Conservation (phyloP, 352 stramenopile species). For the Phytophthora nicotianae region DNA sequence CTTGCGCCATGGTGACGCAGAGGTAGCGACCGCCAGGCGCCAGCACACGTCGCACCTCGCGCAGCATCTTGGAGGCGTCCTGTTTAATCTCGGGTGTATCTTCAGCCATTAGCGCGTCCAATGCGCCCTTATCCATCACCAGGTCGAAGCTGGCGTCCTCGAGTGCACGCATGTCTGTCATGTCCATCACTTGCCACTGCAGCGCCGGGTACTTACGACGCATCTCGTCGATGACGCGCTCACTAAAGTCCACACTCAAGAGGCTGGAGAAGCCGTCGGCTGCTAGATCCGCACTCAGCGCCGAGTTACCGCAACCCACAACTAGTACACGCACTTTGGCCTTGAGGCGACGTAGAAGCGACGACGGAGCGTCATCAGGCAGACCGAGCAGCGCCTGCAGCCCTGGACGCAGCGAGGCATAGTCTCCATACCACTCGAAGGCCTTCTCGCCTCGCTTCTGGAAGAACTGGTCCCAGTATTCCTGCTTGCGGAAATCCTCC, state of each 20-base stretch:
- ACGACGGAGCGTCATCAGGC: slow-evolving; percentile 25
- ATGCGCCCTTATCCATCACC: slow-evolving; percentile 82
- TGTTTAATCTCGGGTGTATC: slow-evolving; percentile 43
- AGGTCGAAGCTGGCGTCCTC: slow-evolving; percentile 62
- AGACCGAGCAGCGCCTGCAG: slow-evolving; percentile 44
- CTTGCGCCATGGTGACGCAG: slow-evolving; percentile 83
- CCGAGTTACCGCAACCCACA: slow-evolving; percentile 82
- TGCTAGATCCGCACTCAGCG: slow-evolving; percentile 63
- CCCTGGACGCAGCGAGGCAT: slow-evolving; percentile 38
- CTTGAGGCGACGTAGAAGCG: slow-evolving; percentile 45
- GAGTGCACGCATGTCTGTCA: slow-evolving; percentile 63
- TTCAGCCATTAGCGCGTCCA: slow-evolving; percentile 75
- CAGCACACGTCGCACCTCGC: slow-evolving; percentile 69
- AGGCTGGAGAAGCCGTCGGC: slow-evolving; percentile 62
- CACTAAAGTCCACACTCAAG: slow-evolving; percentile 78
- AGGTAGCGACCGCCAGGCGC: slow-evolving; percentile 62
- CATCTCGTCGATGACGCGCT: slow-evolving; percentile 81
- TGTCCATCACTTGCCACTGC: slow-evolving; percentile 80
- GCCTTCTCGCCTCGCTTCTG: slow-evolving; percentile 66
- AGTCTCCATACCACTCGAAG: slow-evolving; percentile 87
- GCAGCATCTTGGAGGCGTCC: slow-evolving; percentile 68
- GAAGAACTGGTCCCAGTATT: slow-evolving; percentile 83
- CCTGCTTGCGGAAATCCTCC: slow-evolving; percentile 69
- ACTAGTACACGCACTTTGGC: slow-evolving; percentile 59
- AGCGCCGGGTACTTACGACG: slow-evolving; percentile 59